A percentile compares a stretch with the other conserved stretches of the same genome.
Conservation (phyloP, 495 filamentous ascomycete genomes). For the Pseudoneurospora amorphoporcata region DNA sequence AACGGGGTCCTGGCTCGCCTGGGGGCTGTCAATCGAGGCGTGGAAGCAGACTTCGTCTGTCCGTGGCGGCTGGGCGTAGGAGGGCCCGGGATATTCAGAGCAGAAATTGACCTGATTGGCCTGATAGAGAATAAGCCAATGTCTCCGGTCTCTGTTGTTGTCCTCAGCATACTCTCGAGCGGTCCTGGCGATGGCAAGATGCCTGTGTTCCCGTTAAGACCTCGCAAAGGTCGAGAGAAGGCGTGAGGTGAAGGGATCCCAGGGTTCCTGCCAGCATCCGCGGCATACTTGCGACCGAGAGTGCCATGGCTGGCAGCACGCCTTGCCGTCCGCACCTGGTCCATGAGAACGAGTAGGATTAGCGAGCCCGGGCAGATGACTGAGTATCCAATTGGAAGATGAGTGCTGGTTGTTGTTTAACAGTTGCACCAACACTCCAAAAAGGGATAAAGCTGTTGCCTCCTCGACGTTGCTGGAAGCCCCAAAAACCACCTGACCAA, state of each 20-base stretch:
- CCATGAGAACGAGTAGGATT: slow-evolving; percentile 19
- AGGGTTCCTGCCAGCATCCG: slow-evolving; percentile 9
- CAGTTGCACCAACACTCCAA: background rate
- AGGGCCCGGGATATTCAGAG: slow-evolving; percentile 10
- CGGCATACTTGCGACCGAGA: slow-evolving; percentile 24
- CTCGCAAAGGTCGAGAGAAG: slow-evolving; percentile 23
- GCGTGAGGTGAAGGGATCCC: slow-evolving; percentile 6
- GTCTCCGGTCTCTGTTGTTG: slow-evolving; percentile 58
- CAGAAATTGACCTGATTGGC: slow-evolving; percentile 33
- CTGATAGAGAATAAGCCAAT: slow-evolving; percentile 51
- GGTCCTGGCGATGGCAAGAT: slow-evolving; percentile 34
- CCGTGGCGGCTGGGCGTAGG: background rate
- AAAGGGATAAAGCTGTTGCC: slow-evolving; percentile 1
- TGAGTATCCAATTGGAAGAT: background rate
- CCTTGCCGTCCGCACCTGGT: slow-evolving; percentile 22
- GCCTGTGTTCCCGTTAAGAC: slow-evolving; percentile 25
- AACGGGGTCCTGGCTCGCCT: background rate
- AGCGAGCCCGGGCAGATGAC: background rate
- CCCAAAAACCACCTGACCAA: background rate
- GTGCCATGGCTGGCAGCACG: slow-evolving; percentile 36
- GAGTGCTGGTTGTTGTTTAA: background rate
- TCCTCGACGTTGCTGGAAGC: background rate
- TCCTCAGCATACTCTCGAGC: slow-evolving; percentile 56
- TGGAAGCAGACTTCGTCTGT: background rate
- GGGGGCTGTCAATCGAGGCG: background rate